Base-by-base conservation (phyloP, 371 early-diverging fungal species). In the Apophysomyces trapeziformis region DNA sequence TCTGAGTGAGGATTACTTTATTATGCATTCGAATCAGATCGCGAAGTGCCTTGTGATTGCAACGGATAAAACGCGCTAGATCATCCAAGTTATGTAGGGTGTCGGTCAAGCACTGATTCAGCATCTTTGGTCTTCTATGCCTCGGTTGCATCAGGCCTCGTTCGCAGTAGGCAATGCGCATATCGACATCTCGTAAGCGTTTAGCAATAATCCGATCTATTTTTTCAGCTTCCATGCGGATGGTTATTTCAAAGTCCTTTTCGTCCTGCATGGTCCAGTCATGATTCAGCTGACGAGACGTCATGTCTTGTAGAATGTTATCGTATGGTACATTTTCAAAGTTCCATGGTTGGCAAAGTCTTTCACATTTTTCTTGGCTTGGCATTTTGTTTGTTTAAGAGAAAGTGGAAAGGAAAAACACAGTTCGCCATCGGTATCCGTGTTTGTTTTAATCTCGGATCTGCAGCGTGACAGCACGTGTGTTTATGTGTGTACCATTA, bases 21-120 rank as follows among this genome's bases (percentile, higher is more conserved):
- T 97, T 97, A 70, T 96, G 96, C 78, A 95, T 94, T 76, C 95
- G 95, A 66, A 98, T 84, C 60, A 98, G 89, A 79, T 95, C 96
- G 64, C 95, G 85, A 64, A 99, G 93, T 7, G 95, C 99, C 39
- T 96, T 87, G 72, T 92, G 95, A 86, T 99, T 99, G 69, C 96
- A 84, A 5, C 98, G 92, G 4, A 95, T 91, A 76, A 92, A 99
- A 82, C 94, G 94, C 50, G 95, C 89, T 26, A 98, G 87, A 67
- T 95, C 94, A 67, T 90, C 93, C 38, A 96, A 85, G 70, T 97
- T 96, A 65, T 85, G 80, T 18, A 95, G 84, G 46, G 96, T 89
- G 5, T 85, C 81, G 61, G 90, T 87, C 64, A 96, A 88, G 16
- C 79, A 76, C 12, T 76, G 71, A 64, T 79, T 83, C 14, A 78